Percentiles rank a stretch among this genome's conserved stretches.
phyloP scores from a whole-genome alignment of 306 rosid genomes.

The Neltuma alba region DNA sequence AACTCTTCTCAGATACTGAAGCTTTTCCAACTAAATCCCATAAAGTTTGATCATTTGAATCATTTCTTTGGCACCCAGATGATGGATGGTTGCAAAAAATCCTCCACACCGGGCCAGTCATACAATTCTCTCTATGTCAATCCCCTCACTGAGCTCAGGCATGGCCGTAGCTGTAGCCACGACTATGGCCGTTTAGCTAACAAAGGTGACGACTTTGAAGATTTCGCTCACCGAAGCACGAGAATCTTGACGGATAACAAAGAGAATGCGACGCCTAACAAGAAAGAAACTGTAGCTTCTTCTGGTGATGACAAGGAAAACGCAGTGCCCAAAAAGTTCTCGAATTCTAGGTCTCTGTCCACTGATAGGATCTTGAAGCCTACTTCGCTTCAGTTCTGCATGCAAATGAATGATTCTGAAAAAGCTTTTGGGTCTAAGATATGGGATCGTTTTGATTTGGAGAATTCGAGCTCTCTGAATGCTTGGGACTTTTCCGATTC shows the following conservation, averaged over 20 bases:
- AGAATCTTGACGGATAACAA: not conserved
- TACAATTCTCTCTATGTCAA: not conserved
- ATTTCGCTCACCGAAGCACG: not conserved
- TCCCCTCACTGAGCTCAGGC: constrained; percentile 4
- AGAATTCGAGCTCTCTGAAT: not conserved
- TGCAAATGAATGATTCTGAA: not conserved
- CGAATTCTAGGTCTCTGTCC: not conserved
- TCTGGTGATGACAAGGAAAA: constrained; percentile 6
- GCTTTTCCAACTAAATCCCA: not conserved
- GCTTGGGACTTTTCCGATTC: constrained; percentile 12
- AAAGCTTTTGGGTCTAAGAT: constrained; percentile 11
- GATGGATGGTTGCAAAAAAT: not conserved
- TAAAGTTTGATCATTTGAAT: not conserved
- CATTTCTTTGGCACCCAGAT: not conserved
- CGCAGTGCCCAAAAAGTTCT: not conserved
- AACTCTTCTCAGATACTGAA: not conserved
- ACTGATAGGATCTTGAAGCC: constrained; percentile 1
- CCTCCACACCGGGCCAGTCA: not conserved
- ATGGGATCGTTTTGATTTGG: constrained; percentile 4
- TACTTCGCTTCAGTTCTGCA: constrained; percentile 1
- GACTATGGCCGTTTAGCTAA: not conserved
- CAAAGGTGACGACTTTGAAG: constrained; percentile 9
- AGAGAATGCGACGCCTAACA: not conserved
- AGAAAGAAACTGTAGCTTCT: not conserved
- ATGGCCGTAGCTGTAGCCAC: not conserved